These are phyloP conservation scores for Backusella morwellensis DNA, from an alignment of 192 early-diverging fungal species.

Conservation along the genomic window DNA sequence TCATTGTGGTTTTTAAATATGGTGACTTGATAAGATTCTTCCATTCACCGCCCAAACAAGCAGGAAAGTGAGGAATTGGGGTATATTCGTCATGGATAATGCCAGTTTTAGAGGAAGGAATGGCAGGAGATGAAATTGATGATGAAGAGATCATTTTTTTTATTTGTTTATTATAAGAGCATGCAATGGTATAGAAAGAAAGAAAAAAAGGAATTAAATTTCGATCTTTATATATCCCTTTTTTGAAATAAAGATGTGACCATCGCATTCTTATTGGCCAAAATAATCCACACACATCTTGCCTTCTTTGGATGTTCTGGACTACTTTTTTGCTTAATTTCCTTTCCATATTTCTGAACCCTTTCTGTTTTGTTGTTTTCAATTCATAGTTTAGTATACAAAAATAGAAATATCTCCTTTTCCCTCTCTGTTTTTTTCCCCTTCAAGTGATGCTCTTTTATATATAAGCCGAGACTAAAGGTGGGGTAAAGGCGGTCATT, in stretches of 20 bases:
- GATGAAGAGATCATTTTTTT: conserved; percentile 8
- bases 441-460: background rate
- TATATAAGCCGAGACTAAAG: background rate
- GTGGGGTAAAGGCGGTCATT: background rate
- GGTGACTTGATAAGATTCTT: conserved; percentile 18
- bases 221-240: background rate
- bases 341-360: background rate
- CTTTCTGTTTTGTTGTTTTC: background rate
- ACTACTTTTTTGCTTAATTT: background rate
- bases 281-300: background rate
- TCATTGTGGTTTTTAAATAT: conserved; percentile 25
- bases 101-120: background rate
- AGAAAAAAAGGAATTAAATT: background rate
- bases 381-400: background rate
- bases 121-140: conserved; percentile 8
- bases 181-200: background rate
- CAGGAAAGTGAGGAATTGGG: conserved; percentile 27
- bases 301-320: background rate
- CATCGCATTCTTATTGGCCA: background rate
- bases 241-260: background rate
- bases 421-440: background rate
- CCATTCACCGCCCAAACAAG: conserved; percentile 28
- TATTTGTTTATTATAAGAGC: background rate
- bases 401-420: conserved; percentile 5
- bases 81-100: conserved; percentile 7